Conservation (phyloP, 192 early-diverging fungal species). For the Funneliformis geosporum region DNA sequence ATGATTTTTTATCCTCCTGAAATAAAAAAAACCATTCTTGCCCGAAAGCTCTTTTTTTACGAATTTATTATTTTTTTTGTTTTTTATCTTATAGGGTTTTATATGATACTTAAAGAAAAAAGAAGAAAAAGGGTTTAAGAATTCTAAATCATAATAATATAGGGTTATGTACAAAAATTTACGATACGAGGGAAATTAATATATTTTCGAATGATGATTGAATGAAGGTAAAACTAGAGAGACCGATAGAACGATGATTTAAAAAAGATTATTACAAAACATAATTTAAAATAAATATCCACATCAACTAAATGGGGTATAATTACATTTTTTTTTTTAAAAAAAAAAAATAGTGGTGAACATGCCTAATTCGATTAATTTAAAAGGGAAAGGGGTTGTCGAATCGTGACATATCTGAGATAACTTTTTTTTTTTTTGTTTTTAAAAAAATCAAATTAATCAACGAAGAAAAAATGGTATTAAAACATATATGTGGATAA, state of each 20-base stretch:
- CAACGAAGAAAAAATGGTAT: background rate
- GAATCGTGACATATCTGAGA: background rate
- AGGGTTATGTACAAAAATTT: conserved; percentile 5
- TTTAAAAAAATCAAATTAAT: background rate
- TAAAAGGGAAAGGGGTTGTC: background rate
- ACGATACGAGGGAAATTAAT: background rate
- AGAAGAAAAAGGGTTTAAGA: background rate
- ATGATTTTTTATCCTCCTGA: conserved; percentile 21
- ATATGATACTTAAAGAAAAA: conserved; percentile 7
- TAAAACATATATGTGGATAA: conserved; percentile 7
- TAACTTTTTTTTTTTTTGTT: background rate
- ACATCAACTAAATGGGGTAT: no score
- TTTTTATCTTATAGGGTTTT: conserved; percentile 13
- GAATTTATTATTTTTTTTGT: background rate
- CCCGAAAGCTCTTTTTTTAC: conserved; percentile 6
- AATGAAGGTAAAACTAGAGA: background rate
- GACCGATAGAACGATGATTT: no score
- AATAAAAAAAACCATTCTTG: conserved; percentile 14
- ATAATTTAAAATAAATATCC: no score
- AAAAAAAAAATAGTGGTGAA: no score
- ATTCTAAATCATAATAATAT: background rate
- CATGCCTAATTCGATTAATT: background rate
- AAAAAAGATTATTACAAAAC: no score
- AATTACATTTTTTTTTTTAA: no score
- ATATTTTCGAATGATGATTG: background rate